These are phyloP conservation scores for Penicillium glabrum DNA, from an alignment of 2,329 filamentous ascomycete species.

Conservation along the genomic window DNA sequence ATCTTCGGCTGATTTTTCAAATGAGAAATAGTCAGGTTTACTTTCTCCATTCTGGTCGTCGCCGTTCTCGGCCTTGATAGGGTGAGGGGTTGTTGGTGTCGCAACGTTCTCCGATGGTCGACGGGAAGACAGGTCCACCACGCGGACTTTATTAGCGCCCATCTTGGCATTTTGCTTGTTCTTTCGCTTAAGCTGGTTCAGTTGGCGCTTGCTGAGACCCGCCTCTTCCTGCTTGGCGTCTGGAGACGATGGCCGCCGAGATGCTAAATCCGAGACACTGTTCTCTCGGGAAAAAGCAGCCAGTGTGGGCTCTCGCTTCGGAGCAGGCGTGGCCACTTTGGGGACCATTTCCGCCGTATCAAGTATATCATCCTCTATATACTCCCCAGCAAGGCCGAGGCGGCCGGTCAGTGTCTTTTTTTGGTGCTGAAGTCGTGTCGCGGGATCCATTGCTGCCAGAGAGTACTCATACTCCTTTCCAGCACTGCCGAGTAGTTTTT, in stretches of 20 bases:
- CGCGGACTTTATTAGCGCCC: constrained; percentile 83
- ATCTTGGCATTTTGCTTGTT: constrained; percentile 86
- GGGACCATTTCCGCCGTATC: constrained; percentile 59
- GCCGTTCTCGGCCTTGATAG: constrained; percentile 62
- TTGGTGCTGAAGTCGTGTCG: constrained; percentile 77
- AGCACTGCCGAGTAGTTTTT: constrained; percentile 77
- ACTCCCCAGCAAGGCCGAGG: constrained; percentile 80
- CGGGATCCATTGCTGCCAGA: constrained; percentile 76
- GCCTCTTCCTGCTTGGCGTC: constrained; percentile 61
- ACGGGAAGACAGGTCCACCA: constrained; percentile 80
- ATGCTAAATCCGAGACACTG: constrained; percentile 44
- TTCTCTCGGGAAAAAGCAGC: constrained; percentile 43
- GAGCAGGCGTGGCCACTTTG: constrained; percentile 42
- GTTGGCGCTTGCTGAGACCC: constrained; percentile 83
- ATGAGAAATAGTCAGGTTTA: constrained; percentile 81
- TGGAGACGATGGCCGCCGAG: constrained; percentile 48
- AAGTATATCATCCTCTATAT: constrained; percentile 80
- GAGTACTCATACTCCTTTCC: constrained; percentile 82
- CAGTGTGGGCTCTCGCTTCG: constrained; percentile 54
- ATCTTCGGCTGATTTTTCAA: constrained; percentile 77
- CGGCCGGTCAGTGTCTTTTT: constrained; percentile 84
- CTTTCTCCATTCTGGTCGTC: constrained; percentile 61
- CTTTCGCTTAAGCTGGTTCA: constrained; percentile 93
- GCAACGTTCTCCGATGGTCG: constrained; percentile 65
- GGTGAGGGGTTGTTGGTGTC: constrained; percentile 55